Percentiles rank a stretch among this genome's conserved stretches.
Conservation (phyloP, 441 rosid species). For the Erodium moschatum region DNA sequence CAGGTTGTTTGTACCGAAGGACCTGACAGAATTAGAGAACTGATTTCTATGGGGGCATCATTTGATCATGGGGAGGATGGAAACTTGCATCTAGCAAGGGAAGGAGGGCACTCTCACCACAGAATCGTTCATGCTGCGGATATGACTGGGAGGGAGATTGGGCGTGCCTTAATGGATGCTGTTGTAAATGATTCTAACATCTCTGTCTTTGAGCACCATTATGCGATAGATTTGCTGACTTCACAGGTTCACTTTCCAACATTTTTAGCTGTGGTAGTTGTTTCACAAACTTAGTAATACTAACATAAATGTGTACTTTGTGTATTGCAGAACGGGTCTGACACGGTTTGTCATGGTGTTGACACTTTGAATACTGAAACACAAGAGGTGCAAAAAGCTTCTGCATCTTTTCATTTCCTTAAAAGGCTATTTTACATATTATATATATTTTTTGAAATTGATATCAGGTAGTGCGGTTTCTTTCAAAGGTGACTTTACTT, state of each 20-base stretch:
- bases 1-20: conserved; percentile 96
- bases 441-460: neutral
- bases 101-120: conserved; percentile 91
- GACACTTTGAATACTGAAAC: conserved; percentile 78
- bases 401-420: conserved; percentile 10
- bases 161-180: conserved; percentile 80
- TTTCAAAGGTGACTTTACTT: conserved; percentile 85
- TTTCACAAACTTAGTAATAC: neutral
- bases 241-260: conserved; percentile 45
- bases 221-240: conserved; percentile 84
- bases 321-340: conserved; percentile 51
- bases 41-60: conserved; percentile 87
- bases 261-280: neutral
- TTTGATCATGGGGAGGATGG: conserved; percentile 94
- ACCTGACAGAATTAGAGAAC: conserved; percentile 81
- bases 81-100: conserved; percentile 89
- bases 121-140: conserved; percentile 97
- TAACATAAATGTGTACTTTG: conserved; percentile 14
- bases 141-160: conserved; percentile 97
- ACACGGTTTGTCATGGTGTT: conserved; percentile 76
- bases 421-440: conserved; percentile 7
- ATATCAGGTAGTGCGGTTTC: conserved; percentile 68
- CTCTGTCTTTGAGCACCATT: conserved; percentile 71
- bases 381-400: conserved; percentile 48
- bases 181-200: conserved; percentile 71